Evolutionary conservation across 78 protist genomes (phyloP).

Genomic region (Dictyostelium firmibasis): DNA sequence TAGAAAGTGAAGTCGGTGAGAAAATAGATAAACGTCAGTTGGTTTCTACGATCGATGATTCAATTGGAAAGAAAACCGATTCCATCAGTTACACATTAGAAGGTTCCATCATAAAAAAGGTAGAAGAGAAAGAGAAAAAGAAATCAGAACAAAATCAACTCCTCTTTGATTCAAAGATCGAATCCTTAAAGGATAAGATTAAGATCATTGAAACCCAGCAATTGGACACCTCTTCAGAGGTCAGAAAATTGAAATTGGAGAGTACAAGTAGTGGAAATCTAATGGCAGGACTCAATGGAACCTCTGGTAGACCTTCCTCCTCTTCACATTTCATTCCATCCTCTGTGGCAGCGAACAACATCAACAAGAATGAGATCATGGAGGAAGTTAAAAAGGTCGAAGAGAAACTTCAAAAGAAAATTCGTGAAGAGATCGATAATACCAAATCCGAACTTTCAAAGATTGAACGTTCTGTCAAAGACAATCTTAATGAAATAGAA

Average conservation of each 20-base stretch:
- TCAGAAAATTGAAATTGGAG: conserved; percentile 53
- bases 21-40: conserved; percentile 37
- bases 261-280: neutral
- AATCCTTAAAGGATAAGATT: conserved; percentile 34
- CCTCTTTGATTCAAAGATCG: conserved; percentile 30
- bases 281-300: neutral
- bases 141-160: neutral
- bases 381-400: conserved; percentile 65
- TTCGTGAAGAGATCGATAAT: neutral
- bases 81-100: neutral
- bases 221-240: conserved; percentile 25
- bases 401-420: conserved; percentile 17
- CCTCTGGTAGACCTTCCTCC: neutral
- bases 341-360: neutral
- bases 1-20: neutral
- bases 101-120: neutral
- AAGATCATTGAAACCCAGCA: conserved; percentile 44
- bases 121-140: conserved; percentile 34
- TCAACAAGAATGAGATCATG: conserved; percentile 51
- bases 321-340: neutral
- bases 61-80: neutral
- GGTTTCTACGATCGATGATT: neutral
- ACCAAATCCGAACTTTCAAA: neutral
- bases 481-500: neutral
- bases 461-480: neutral